Evolutionary conservation across 2,329 filamentous ascomycete genomes (phyloP).

Genomic region (Raffaelea ambrosiae): DNA sequence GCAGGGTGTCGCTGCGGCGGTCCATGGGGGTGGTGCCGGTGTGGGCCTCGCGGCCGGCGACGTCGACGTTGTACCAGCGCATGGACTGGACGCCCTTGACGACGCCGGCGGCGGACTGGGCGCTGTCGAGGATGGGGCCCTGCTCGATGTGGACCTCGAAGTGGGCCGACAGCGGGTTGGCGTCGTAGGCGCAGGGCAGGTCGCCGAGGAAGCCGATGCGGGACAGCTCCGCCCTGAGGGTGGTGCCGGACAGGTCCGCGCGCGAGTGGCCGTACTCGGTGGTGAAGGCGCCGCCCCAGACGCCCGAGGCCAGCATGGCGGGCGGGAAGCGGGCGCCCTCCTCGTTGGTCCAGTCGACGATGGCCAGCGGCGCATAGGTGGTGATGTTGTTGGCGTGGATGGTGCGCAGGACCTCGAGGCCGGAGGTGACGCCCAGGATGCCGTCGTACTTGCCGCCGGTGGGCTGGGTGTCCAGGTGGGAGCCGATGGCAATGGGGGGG

Average conservation of each 20-base stretch:
- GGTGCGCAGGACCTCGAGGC: slow-evolving; percentile 61
- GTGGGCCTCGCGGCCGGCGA: slow-evolving; percentile 61
- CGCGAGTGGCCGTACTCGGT: slow-evolving; percentile 52
- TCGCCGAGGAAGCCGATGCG: slow-evolving; percentile 63
- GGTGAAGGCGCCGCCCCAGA: slow-evolving; percentile 64
- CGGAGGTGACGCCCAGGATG: slow-evolving; percentile 53
- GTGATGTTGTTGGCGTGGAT: slow-evolving; percentile 59
- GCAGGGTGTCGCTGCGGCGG: slow-evolving; percentile 21
- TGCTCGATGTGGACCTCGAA: slow-evolving; percentile 85
- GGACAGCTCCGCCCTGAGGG: slow-evolving; percentile 60
- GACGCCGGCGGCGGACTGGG: slow-evolving; percentile 55
- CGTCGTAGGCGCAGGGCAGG: slow-evolving; percentile 44
- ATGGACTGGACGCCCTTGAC: slow-evolving; percentile 69
- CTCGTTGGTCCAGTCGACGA: slow-evolving; percentile 78
- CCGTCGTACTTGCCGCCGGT: slow-evolving; percentile 5
- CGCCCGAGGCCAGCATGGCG: slow-evolving; percentile 65
- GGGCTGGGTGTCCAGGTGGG: background rate
- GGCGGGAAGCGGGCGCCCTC: slow-evolving; percentile 74
- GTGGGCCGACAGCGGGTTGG: slow-evolving; percentile 62
- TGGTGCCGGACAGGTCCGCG: slow-evolving; percentile 54
- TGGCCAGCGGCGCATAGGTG: slow-evolving; percentile 63
- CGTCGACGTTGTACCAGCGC: slow-evolving; percentile 61
- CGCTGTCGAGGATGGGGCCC: slow-evolving; percentile 62
- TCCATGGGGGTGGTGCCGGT: slow-evolving; percentile 60
- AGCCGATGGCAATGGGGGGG: slow-evolving; percentile 26